A percentile compares a stretch with the other conserved stretches of the same genome.
Evolutionary conservation across 1,284 basidiomycete genomes (phyloP).

Genomic region (Sutorius eximius): DNA sequence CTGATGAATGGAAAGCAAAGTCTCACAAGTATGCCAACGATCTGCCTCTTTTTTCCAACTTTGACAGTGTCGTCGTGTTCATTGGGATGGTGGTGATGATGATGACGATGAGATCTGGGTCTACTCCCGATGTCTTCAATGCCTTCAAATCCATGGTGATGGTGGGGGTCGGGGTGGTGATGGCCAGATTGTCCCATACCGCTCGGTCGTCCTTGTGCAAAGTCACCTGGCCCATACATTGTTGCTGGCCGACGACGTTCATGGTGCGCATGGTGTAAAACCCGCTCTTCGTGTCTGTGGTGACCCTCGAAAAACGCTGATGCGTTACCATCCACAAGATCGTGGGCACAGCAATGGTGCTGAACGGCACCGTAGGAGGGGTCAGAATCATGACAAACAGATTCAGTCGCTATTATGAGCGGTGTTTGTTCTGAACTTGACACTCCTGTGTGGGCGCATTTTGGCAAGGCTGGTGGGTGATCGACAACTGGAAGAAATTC

Average conservation of each 20-base stretch:
- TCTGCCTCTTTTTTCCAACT: conserved; percentile 55
- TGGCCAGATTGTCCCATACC: conserved; percentile 1
- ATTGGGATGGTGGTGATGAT: conserved; percentile 2
- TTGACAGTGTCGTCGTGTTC: conserved; percentile 23
- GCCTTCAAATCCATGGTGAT: conserved; percentile 3
- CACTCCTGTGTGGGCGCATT: not conserved
- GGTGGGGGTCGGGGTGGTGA: conserved; percentile 4
- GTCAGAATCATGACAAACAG: conserved; percentile 7
- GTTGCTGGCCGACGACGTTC: conserved; percentile 25
- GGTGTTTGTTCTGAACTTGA: conserved; percentile 14
- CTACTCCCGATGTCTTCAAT: not conserved
- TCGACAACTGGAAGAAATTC: conserved; percentile 14
- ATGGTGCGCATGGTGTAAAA: conserved; percentile 39
- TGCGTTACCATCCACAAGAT: not conserved
- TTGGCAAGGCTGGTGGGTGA: conserved; percentile 6
- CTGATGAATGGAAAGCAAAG: not conserved
- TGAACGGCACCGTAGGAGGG: conserved; percentile 23
- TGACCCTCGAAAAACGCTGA: conserved; percentile 38
- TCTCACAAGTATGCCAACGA: conserved; percentile 63
- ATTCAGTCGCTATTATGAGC: conserved; percentile 13
- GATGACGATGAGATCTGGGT: conserved; percentile 6
- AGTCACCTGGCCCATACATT: conserved; percentile 25
- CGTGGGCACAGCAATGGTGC: conserved; percentile 10
- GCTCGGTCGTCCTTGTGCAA: not conserved
- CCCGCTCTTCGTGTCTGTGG: conserved; percentile 44